Base-by-base conservation (phyloP, 352 stramenopile species). In the Phytophthora nicotianae region DNA sequence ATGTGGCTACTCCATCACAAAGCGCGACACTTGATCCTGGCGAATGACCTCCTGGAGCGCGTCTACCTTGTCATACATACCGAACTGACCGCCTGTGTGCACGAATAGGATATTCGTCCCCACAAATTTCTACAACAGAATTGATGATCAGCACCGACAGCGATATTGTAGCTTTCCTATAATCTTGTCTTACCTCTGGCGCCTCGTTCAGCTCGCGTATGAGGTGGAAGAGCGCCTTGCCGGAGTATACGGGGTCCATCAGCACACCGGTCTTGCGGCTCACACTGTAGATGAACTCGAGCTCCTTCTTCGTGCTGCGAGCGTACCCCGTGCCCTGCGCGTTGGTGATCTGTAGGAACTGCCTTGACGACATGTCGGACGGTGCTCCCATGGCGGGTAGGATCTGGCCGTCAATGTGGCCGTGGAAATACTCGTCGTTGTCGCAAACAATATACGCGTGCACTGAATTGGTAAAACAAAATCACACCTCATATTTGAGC, bases 21-120 rank as follows among this genome's bases (percentile, higher is more conserved):
- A 93, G 24, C 76, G 75, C 50, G 77, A 69, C 51, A 88, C 66
- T 55, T 83, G 70, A 58, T 82, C 70, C 26, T 75, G 67, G 1
- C 75, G 72, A 29, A 80, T 74, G 8, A 91, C 32, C 8, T 75
- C 58, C 20, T 88, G 56, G 17, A 98, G 70, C 35, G 92, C 79
- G 59, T 86, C 67, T 14, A 74, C 81, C 65, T 97, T 98, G 74
- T 98, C 92, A 70, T 90, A 98, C 26, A 98, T 68, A 5, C 93
- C 90, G 38, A 98, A 90, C 47, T 93, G 84, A 6, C 92, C 90
- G 23, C 92, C 92, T 0, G 92, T 98, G 72, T 98, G 92, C 51
- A 96, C 83, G 63, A 98, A 98, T 7, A 98, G 56, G 55, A 97
- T 92, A 23, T 65, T 85, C 45, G 88, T 91, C 17, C 87, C 87